Evolutionary conservation across 2,329 filamentous ascomycete species (phyloP), one percentile per base, ranked within the genome.

Genomic region (Alternaria gansuensis): DNA sequence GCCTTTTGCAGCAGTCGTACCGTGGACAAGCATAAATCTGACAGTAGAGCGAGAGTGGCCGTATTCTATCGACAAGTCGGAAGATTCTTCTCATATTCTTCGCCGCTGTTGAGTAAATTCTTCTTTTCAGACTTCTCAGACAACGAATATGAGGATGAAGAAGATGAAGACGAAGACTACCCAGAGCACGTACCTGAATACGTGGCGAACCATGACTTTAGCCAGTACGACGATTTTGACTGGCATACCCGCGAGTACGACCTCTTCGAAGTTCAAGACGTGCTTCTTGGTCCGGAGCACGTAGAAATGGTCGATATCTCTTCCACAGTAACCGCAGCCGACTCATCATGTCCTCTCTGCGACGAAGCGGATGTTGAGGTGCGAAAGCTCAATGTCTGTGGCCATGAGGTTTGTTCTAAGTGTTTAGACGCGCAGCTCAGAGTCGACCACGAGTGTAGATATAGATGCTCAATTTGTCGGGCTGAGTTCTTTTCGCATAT

Each of bases 401-500:
- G 39, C 10, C 57, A 51, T 39, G 53, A 43, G 11, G 23, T 51
- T 14, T 40, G 52, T 13, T 28, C 44, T 28, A 21, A 10, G 8
- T 60, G 57, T 28, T 43, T 60, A 13, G 14, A 34, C 7, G 11
- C n/a, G 11, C 57, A 60, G 26, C 24, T 60, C 6, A 14, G 34
- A 4, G 11, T 24, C 6, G 14, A 31, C n/a, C 36, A 60, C 29
- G 17, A 34, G 14, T 40, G 31, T 31, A 54, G 57, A 8, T 57
- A 60, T 29, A 51, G 24, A 28, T 60, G 57, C 28, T 41, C 52
- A 17, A 7, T 49, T 2, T 60, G 57, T 26, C 41, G 57, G 23
- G 48, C 52, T 2, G 43, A 53, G 17, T 53, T 60, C 36, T 55
- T 57, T 8, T 33, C 48, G 5, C 11, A 23, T 11, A 21, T 8